These are phyloP conservation scores for Piloderma croceum DNA, from an alignment of 768 basidiomycete species.

Conservation along the genomic window DNA sequence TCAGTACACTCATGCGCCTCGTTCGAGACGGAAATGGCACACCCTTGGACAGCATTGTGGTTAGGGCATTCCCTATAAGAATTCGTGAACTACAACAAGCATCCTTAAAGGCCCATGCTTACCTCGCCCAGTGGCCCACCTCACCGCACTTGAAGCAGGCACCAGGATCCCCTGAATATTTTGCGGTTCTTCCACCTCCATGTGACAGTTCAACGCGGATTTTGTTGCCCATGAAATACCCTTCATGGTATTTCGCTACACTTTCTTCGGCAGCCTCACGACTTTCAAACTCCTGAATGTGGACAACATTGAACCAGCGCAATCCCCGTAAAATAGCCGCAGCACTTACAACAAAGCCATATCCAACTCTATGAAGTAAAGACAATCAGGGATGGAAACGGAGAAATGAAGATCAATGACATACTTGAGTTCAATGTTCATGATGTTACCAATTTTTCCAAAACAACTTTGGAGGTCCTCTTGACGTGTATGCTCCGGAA, in stretches of 20 bases:
- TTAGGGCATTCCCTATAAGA: slow-evolving; percentile 66
- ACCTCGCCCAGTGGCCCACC: slow-evolving; percentile 89
- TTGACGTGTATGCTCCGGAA: slow-evolving; percentile 80
- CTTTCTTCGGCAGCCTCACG: slow-evolving; percentile 81
- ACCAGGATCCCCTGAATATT: slow-evolving; percentile 79
- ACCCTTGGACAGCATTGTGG: slow-evolving; percentile 27
- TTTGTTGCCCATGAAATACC: slow-evolving; percentile 89
- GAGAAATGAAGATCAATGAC: slow-evolving; percentile 22
- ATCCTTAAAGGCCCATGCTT: slow-evolving; percentile 16
- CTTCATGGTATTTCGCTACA: slow-evolving; percentile 84
- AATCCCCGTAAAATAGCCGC: not conserved
- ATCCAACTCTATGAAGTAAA: slow-evolving; percentile 55
- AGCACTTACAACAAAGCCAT: slow-evolving; percentile 80
- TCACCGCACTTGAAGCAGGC: slow-evolving; percentile 87
- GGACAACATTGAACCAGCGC: slow-evolving; percentile 7
- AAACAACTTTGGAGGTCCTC: slow-evolving; percentile 85
- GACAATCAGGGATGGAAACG: not conserved
- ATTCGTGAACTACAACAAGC: slow-evolving; percentile 2
- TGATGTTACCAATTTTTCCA: slow-evolving; percentile 74
- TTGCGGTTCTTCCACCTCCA: slow-evolving; percentile 75
- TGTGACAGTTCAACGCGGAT: slow-evolving; percentile 84
- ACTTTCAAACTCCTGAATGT: slow-evolving; percentile 88
- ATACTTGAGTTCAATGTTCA: slow-evolving; percentile 79
- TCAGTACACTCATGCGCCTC: slow-evolving; percentile 6
- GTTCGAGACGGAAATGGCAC: not conserved